phyloP scores from a whole-genome alignment of 129 eudicot genomes.

The Lonicera japonica region DNA sequence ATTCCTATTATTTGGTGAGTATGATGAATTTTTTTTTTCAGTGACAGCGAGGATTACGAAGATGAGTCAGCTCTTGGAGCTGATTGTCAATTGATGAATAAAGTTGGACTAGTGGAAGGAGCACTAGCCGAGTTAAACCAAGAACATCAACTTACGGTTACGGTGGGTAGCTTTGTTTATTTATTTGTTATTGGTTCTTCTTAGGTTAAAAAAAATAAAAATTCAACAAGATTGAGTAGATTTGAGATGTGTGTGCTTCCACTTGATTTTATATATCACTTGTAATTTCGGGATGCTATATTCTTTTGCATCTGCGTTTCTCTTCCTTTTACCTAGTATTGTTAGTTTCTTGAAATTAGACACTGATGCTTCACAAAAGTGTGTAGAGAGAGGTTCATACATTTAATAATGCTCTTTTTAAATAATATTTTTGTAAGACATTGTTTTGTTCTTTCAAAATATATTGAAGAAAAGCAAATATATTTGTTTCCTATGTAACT shows the following conservation, averaged over 20 bases:
- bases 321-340: background rate
- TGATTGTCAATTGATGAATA: conserved; percentile 57
- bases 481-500: too few relatives aligned
- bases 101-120: conserved; percentile 70
- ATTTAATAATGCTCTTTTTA: too few relatives aligned
- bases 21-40: conserved; percentile 15
- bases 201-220: background rate
- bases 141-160: conserved; percentile 58
- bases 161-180: conserved; percentile 41
- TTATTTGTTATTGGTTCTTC: conserved; percentile 1
- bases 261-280: background rate
- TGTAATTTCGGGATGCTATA: background rate
- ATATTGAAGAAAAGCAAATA: too few relatives aligned
- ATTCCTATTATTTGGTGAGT: conserved; percentile 1
- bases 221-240: background rate
- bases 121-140: conserved; percentile 62
- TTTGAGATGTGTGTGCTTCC: background rate
- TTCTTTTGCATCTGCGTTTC: background rate
- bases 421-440: too few relatives aligned
- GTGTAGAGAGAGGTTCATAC: too few relatives aligned
- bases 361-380: too few relatives aligned
- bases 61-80: conserved; percentile 27
- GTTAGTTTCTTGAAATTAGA: too few relatives aligned
- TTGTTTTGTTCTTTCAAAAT: too few relatives aligned
- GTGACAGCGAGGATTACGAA: conserved; percentile 63